These are phyloP conservation scores for Abortiporus biennis DNA, from an alignment of 1,284 basidiomycete species.

Conservation along the genomic window DNA sequence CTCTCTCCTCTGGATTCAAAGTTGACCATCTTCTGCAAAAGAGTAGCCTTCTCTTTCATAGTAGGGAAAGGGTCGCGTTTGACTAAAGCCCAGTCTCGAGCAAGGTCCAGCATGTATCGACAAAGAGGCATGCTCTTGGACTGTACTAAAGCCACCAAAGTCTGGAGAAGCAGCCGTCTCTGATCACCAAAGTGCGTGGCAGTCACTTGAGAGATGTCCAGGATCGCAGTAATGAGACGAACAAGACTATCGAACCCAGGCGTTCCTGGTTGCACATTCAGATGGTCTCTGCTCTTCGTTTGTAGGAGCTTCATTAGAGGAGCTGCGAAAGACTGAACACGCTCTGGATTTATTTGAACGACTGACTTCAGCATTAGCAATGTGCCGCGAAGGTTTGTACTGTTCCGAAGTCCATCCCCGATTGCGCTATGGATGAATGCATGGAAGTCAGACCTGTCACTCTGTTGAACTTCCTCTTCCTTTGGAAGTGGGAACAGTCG, in stretches of 20 bases:
- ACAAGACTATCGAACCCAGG: conserved; percentile 53
- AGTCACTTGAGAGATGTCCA: conserved; percentile 68
- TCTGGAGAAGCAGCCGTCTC: conserved; percentile 67
- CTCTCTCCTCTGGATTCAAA: conserved; percentile 83
- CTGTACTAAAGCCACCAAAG: conserved; percentile 81
- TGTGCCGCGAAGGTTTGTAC: conserved; percentile 69
- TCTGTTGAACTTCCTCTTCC: conserved; percentile 66
- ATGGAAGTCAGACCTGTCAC: conserved; percentile 75
- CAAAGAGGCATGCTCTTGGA: conserved; percentile 83
- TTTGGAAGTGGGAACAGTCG: conserved; percentile 80
- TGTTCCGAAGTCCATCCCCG: conserved; percentile 76
- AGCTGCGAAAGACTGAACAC: conserved; percentile 77
- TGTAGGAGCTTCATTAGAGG: conserved; percentile 82
- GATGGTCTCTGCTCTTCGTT: conserved; percentile 87
- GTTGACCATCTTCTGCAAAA: conserved; percentile 87
- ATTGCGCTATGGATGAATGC: conserved; percentile 73
- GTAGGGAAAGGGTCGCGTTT: conserved; percentile 83
- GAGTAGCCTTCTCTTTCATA: conserved; percentile 92
- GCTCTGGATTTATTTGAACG: conserved; percentile 79
- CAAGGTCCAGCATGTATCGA: conserved; percentile 82
- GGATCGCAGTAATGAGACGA: conserved; percentile 56
- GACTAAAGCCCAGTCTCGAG: conserved; percentile 85
- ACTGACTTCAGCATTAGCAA: conserved; percentile 88
- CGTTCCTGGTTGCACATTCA: conserved; percentile 43
- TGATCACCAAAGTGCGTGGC: conserved; percentile 66